phyloP scores from a whole-genome alignment of 163 green algal species.

The Chlamydomonas reinhardtii region DNA sequence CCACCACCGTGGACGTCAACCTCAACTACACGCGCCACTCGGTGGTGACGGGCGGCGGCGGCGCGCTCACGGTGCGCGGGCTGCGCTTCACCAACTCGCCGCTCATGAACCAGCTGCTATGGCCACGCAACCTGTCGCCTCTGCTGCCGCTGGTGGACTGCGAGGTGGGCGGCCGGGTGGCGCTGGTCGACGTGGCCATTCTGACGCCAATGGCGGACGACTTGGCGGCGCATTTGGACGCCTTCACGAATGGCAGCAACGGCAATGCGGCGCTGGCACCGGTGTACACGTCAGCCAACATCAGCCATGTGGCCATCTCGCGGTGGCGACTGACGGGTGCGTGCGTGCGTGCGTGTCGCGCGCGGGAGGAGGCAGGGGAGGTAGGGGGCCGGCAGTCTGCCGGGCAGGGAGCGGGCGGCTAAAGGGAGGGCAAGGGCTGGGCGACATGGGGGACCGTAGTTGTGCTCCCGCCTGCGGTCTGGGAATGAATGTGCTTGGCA shows the following conservation, averaged over 20 bases:
- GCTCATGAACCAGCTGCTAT: conserved; percentile 36
- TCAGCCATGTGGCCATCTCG: background rate
- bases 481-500: too few species aligned
- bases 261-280: background rate
- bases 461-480: too few species aligned
- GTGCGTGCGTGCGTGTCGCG: too few species aligned
- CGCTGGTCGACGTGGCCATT: background rate
- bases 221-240: background rate
- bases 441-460: too few species aligned
- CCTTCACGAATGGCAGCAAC: background rate
- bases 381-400: too few species aligned
- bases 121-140: conserved; percentile 8
- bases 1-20: conserved; percentile 9
- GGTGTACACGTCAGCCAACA: background rate
- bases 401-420: too few species aligned
- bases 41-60: background rate
- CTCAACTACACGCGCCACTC: conserved; percentile 29
- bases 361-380: too few species aligned
- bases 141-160: conserved; percentile 23
- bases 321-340: background rate
- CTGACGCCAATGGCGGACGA: background rate
- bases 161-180: background rate
- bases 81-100: conserved; percentile 22
- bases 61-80: background rate
- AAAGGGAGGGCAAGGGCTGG: too few species aligned